Evolutionary conservation across 2,329 filamentous ascomycete species (phyloP), one percentile per base, ranked within the genome.

Genomic region (Neurospora sp.): DNA sequence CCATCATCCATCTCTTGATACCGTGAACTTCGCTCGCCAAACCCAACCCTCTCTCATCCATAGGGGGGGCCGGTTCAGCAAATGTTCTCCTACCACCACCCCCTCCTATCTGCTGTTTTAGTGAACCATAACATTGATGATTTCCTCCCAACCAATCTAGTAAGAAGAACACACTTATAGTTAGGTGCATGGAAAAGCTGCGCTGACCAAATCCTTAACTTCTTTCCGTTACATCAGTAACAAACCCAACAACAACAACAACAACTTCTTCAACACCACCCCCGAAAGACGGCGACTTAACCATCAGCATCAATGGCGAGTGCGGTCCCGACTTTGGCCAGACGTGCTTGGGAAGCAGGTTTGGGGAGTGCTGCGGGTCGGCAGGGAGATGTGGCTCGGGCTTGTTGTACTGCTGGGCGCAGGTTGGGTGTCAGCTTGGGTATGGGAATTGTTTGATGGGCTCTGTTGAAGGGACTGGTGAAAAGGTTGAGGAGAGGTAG

Each of bases 281-380:
- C 1, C 8, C 52, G 3, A 8, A 15, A 3, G 52, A 4, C 52
- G 23, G 52, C 52, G 71, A 52, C 40, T 66, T 72, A n/a, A 52
- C 70, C 5, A 23, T 72, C 43, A 76, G 73, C 66, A 66, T 38
- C 23, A 70, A 75, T 67, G 75, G 74, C 15, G 66, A 52, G 12
- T 76, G 75, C 65, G 75, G 75, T 2, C 40, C 71, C 4, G 71
- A 71, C 2, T 69, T 69, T 12, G 37, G 70, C 11, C 71, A 74
- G 69, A 76, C 75, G 1, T 76, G 75, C 69, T 39, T 52, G 3
- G 75, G 74, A 12, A 73, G 72, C 43, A 19, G 36, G 19, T 74
- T 74, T 33, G 75, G 75, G 2, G 68, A 68, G 3, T 76, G 75
- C 69, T 76, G 75, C 70, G 71, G 71, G 4, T 67, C 70, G 6